Evolutionary conservation across 164 flowering plant genomes (phyloP).

Genomic region (Annona cherimola): DNA sequence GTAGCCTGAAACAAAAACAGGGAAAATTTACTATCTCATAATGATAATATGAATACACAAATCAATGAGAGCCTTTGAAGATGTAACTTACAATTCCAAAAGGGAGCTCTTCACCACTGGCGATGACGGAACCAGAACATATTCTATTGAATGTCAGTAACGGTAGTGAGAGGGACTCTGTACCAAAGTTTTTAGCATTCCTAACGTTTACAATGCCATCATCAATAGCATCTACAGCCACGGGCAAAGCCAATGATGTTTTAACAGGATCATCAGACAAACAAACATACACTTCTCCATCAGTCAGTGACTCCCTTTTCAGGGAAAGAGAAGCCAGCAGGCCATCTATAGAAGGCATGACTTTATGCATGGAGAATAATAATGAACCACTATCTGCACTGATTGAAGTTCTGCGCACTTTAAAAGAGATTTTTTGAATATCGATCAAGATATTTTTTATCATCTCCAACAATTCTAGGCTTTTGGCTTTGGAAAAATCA

Average conservation of each 20-base stretch:
- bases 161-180: constrained; percentile 51
- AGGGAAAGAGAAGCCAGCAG: constrained; percentile 57
- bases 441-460: constrained; percentile 37
- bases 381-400: constrained; percentile 22
- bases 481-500: constrained; percentile 31
- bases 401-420: constrained; percentile 42
- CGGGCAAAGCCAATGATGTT: constrained; percentile 78
- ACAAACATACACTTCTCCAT: constrained; percentile 38
- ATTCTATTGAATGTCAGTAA: constrained; percentile 62
- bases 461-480: constrained; percentile 41
- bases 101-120: constrained; percentile 95
- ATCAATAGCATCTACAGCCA: constrained; percentile 66
- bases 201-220: constrained; percentile 38
- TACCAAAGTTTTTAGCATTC: constrained; percentile 25
- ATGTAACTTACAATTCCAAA: constrained; percentile 76
- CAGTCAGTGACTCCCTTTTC: constrained; percentile 33
- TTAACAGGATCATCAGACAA: constrained; percentile 73
- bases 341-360: constrained; percentile 35
- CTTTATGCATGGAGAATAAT: constrained; percentile 20
- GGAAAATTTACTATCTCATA: constrained; percentile 1
- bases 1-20: constrained; percentile 53
- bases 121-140: constrained; percentile 77
- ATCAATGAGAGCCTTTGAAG: not conserved
- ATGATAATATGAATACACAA: not conserved
- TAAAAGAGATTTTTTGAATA: constrained; percentile 47